Evolutionary conservation across 2,329 filamentous ascomycete genomes (phyloP), one percentile per base, ranked within the genome.

Genomic region (Penicillium sumatraense): DNA sequence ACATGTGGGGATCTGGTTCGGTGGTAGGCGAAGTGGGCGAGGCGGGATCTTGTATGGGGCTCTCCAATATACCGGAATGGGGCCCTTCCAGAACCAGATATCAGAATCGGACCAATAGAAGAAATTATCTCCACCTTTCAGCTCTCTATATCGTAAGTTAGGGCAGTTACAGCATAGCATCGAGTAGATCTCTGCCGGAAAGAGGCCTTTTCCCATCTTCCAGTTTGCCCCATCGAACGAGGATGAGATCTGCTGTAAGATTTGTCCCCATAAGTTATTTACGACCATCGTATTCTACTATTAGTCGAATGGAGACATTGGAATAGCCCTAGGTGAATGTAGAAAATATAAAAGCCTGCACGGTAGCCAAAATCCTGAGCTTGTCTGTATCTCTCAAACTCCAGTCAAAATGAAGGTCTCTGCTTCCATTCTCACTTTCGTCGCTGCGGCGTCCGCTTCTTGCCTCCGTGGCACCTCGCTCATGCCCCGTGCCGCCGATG

Each of bases 401-500:
- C 7, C n/a, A 41, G 3, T 51, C 49, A 56, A 21, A 48, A 58
- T 58, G 56, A 58, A 58, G 56, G 35, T 56, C 7, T 27, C 53
- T 40, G 23, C 47, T 23, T 11, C 51, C 20, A 48, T 58, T 31
- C 53, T 56, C 20, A 46, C 56, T 16, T 38, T 58, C n/a, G 10
- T 58, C 23, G 24, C 53, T 29, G 40, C 50, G 35, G 56, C 26
- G 10, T 51, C 56, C 23, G 53, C 56, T 9, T 56, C 56, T n/a
- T 56, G 56, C 53, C 53, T 58, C 24, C 56, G 48, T 16, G 56
- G 56, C 24, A 58, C 56, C 31, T 58, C 56, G 11, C 46, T 58
- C 10, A n/a, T 58, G 26, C 56, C 53, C 29, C 56, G 56, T 45
- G 29, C 53, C 3, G 49, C 56, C 11, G 56, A 58, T 29, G 56